Evolutionary conservation across 2,329 filamentous ascomycete genomes (phyloP).

Genomic region (Bipolaris bicolor): DNA sequence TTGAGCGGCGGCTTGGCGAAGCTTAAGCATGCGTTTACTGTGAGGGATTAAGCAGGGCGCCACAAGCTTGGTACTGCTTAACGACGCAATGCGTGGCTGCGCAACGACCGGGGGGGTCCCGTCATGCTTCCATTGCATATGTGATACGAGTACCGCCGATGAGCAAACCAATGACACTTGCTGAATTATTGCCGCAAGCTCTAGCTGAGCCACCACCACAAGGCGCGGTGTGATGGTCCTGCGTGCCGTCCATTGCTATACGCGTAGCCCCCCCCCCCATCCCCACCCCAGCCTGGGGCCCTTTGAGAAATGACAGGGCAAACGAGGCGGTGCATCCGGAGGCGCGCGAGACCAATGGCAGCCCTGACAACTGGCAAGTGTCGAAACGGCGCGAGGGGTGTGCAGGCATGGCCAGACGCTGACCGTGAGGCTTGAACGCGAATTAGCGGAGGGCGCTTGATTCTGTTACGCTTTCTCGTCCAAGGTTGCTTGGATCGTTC

Average conservation of each 20-base stretch:
- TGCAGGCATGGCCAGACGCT: too few species aligned
- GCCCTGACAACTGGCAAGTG: constrained; percentile 4
- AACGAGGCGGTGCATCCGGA: constrained; percentile 23
- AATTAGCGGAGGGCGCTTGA: too few species aligned
- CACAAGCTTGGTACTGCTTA: constrained; percentile 36
- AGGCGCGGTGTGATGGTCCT: constrained; percentile 4
- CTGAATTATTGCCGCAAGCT: background rate
- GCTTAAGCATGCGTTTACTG: constrained; percentile 31
- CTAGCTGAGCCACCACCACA: constrained; percentile 22
- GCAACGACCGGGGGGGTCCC: constrained; percentile 10
- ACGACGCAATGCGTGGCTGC: constrained; percentile 19
- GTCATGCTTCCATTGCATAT: constrained; percentile 16
- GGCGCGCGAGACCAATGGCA: constrained; percentile 19
- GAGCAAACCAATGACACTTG: constrained; percentile 12
- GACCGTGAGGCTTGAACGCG: too few species aligned
- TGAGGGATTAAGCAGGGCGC: constrained; percentile 33
- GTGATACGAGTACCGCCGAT: constrained; percentile 4
- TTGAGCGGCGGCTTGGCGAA: constrained; percentile 29
- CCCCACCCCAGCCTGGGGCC: background rate
- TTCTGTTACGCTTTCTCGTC: too few species aligned
- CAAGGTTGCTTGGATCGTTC: background rate
- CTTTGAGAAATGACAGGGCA: constrained; percentile 5
- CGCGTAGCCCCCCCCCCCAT: background rate
- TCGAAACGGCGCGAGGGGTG: background rate
- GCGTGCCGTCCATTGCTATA: constrained; percentile 1